Conservation (phyloP, 202 grass and related monocot species). For the Schoenoplectus triqueter region DNA sequence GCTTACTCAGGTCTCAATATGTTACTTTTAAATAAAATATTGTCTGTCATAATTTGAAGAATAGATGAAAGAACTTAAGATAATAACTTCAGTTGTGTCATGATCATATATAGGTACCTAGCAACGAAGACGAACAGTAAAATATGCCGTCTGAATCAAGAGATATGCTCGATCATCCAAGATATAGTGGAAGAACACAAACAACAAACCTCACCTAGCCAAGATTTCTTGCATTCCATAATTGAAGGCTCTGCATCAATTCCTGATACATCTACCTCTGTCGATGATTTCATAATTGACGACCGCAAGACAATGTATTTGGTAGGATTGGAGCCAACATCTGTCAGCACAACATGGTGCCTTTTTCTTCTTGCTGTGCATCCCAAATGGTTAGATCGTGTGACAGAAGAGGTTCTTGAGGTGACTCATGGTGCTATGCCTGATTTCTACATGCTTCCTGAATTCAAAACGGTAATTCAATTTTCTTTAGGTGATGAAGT, state of each 20-base stretch:
- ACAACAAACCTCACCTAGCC: background rate
- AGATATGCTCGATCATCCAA: conserved; percentile 49
- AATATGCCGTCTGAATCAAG: conserved; percentile 47
- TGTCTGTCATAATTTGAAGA: background rate
- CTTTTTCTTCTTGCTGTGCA: conserved; percentile 60
- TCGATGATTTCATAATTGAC: conserved; percentile 57
- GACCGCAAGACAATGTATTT: conserved; percentile 78
- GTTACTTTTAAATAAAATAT: background rate
- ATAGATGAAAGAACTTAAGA: background rate
- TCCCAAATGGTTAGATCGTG: conserved; percentile 54
- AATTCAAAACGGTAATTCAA: conserved; percentile 50
- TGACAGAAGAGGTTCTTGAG: conserved; percentile 47
- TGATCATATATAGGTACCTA: conserved; percentile 41
- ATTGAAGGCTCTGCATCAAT: conserved; percentile 26
- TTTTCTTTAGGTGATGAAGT: background rate
- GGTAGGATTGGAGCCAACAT: conserved; percentile 51
- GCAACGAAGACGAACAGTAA: conserved; percentile 52
- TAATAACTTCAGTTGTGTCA: background rate
- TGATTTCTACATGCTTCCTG: conserved; percentile 44
- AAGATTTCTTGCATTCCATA: conserved; percentile 48
- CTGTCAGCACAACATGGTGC: conserved; percentile 58
- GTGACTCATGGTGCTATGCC: conserved; percentile 31
- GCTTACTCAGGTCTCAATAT: background rate
- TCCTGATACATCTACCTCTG: background rate
- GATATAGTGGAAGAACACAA: conserved; percentile 46